Evolutionary conservation across 257 asterid species (phyloP).

Genomic region (Verbena officinalis): DNA sequence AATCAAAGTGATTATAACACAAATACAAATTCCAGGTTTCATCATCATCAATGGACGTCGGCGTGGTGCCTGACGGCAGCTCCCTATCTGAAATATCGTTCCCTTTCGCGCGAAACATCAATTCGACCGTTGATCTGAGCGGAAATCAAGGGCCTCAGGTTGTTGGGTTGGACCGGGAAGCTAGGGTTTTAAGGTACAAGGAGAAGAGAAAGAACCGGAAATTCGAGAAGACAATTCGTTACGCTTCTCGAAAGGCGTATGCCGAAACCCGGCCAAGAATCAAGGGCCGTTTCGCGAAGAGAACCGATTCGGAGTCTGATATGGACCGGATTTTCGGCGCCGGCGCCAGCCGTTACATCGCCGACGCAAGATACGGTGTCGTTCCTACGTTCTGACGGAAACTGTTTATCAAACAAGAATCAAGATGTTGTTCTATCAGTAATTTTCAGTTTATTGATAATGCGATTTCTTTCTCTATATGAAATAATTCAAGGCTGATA

Average conservation of each 20-base stretch:
- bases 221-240: conserved; percentile 82
- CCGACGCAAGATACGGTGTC: conserved; percentile 50
- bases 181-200: conserved; percentile 79
- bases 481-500: conserved; percentile 11
- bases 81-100: conserved; percentile 63
- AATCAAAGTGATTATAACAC: neutral
- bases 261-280: conserved; percentile 89
- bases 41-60: conserved; percentile 78
- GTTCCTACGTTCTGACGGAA: conserved; percentile 56
- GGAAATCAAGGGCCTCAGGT: conserved; percentile 45
- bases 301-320: conserved; percentile 51
- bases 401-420: neutral
- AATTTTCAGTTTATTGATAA: conserved; percentile 15
- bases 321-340: conserved; percentile 45
- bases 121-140: conserved; percentile 29
- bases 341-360: conserved; percentile 39
- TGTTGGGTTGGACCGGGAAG: conserved; percentile 65
- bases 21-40: conserved; percentile 58
- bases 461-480: conserved; percentile 14
- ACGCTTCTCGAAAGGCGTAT: conserved; percentile 88
- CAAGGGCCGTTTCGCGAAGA: conserved; percentile 84
- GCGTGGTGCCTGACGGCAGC: conserved; percentile 81
- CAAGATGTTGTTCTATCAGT: conserved; percentile 8
- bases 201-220: conserved; percentile 84
- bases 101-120: conserved; percentile 36